A percentile compares a stretch with the other conserved stretches of the same genome.
Evolutionary conservation across 768 basidiomycete species (phyloP).

Genomic region (Exidia glandulosa): DNA sequence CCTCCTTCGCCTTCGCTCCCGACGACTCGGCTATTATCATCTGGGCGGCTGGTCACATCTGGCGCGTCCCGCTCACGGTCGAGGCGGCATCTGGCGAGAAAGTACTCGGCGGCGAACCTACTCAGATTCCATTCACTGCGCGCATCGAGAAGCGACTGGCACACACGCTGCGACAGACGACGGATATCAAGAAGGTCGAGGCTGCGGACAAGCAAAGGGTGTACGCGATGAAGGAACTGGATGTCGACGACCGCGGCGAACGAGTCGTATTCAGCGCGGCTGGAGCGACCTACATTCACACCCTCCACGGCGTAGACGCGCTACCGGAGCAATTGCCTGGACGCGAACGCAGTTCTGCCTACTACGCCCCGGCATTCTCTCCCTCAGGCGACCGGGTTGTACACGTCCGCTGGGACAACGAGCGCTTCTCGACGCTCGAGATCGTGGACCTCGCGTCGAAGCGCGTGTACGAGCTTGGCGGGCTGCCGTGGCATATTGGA

Average conservation of each 20-base stretch:
- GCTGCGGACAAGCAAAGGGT: constrained; percentile 45
- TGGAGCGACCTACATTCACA: constrained; percentile 44
- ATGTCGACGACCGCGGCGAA: constrained; percentile 40
- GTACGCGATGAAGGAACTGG: constrained; percentile 50
- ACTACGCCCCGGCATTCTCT: constrained; percentile 61
- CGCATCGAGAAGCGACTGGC: constrained; percentile 55
- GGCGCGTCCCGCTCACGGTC: constrained; percentile 43
- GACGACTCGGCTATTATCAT: constrained; percentile 50
- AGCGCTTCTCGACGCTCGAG: constrained; percentile 52
- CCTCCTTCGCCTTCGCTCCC: constrained; percentile 60
- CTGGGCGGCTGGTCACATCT: constrained; percentile 66
- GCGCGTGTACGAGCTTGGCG: constrained; percentile 36
- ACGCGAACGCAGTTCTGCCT: constrained; percentile 34
- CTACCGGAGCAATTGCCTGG: constrained; percentile 30
- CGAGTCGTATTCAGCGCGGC: constrained; percentile 58
- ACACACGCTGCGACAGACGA: constrained; percentile 37
- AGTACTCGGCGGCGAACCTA: constrained; percentile 30
- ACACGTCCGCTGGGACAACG: constrained; percentile 61
- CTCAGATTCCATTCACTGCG: constrained; percentile 45
- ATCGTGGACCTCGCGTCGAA: constrained; percentile 40
- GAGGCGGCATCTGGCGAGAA: constrained; percentile 45
- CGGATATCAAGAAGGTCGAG: constrained; percentile 40
- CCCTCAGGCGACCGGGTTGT: constrained; percentile 37
- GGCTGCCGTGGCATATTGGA: constrained; percentile 40
- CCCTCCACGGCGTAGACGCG: constrained; percentile 17